Base-by-base conservation (phyloP, 495 filamentous ascomycete species). In the Penicillium tannophilum region DNA sequence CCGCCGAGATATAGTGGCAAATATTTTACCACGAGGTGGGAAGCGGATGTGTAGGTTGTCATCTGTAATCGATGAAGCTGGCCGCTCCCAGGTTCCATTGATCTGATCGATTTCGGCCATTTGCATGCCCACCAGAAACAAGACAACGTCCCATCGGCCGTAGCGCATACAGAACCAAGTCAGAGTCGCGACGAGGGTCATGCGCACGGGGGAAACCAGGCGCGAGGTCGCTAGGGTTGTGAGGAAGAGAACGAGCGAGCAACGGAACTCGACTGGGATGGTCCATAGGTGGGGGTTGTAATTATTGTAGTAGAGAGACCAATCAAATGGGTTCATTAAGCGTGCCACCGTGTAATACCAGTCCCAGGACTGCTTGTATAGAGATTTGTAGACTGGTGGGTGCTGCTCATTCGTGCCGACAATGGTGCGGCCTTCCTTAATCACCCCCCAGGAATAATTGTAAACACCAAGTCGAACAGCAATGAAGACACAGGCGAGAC, bases 271-370 rank as follows among this genome's bases (percentile, higher is more conserved):
- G 26, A 89, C 80, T 0, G 87, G 87, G n/a, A 90, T 88, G 24
- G 87, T 90, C 87, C 87, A 90, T 0, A 89, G 73, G 58, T 88
- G 86, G 6, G 85, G 81, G 52, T 90, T 87, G 62, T 89, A 87
- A 26, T 82, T 77, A 45, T 78, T 76, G 66, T 85, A 79, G 52
- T 79, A 81, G 0, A 76, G 58, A 19, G 76, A 74, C 80, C 82
- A 85, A 24, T 77, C 70, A 72, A 82, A 86, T 17, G 79, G 78
- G 67, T 84, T 79, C 61, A 76, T 64, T 14, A 87, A 70, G 28
- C 73, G 72, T 39, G 75, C 77, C 6, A 84, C 64, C 1, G 81
- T 81, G 17, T 63, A 47, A 51, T 79, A 73, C 70, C 79, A 82
- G 30, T 78, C 74, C 76, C 74, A 67, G 65, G 82, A 64, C 61